Conservation (phyloP, 805 yeast species). For the Tanozyma kutaoensis region DNA sequence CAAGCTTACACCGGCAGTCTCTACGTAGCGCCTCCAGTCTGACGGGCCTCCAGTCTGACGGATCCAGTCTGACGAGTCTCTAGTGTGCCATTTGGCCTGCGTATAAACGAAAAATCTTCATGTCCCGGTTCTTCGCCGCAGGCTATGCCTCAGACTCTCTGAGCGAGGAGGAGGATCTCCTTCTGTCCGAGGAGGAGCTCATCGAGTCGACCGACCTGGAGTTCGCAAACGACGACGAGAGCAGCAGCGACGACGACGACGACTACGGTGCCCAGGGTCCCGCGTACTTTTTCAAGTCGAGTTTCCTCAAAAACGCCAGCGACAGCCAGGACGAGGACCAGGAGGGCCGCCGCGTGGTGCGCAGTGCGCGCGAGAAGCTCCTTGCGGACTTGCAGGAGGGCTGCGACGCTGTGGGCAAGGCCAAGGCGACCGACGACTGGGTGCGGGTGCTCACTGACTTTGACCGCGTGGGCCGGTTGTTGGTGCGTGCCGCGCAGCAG, state of each 20-base stretch:
- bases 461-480: slow-evolving; percentile 59
- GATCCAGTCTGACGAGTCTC: no score
- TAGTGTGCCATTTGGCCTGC: no score
- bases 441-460: slow-evolving; percentile 58
- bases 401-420: slow-evolving; percentile 55
- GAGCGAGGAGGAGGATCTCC: slow-evolving; percentile 44
- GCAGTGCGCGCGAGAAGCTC: slow-evolving; percentile 86
- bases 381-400: slow-evolving; percentile 70
- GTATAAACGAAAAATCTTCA: no score
- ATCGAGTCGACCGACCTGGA: slow-evolving; percentile 34
- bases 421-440: slow-evolving; percentile 70
- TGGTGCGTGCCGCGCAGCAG: slow-evolving; percentile 65
- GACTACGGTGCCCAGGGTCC: slow-evolving; percentile 30
- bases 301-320: slow-evolving; percentile 27
- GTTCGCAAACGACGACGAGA: slow-evolving; percentile 31
- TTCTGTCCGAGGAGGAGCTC: slow-evolving; percentile 29
- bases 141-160: slow-evolving; percentile 47
- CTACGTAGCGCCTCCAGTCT: no score
- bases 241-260: slow-evolving; percentile 18
- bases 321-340: slow-evolving; percentile 40
- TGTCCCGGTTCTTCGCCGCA: slow-evolving; percentile 85
- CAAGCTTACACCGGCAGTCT: no score
- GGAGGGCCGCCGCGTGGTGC: slow-evolving; percentile 75
- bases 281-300: slow-evolving; percentile 39
- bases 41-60: no score